Evolutionary conservation across 208 protist species (phyloP), one percentile per base, ranked within the genome.

Genomic region (Trypanosoma avium): DNA sequence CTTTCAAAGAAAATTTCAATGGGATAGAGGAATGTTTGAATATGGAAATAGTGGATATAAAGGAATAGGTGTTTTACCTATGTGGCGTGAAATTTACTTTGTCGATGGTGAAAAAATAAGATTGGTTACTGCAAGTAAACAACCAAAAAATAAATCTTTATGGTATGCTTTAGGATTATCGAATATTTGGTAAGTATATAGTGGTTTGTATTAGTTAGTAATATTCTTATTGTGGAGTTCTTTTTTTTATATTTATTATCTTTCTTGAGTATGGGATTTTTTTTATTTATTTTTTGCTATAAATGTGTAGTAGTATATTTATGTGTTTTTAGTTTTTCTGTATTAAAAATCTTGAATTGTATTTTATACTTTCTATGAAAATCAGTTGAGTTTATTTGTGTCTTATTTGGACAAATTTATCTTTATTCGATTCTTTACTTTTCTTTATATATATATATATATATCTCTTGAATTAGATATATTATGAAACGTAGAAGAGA

Each of bases 11-110:
- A 90, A 88, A 66, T 96, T 92, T 62, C 71, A 82, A 38, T 96
- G 83, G 83, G 74, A 96, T 52, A 75, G 88, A 52, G 90, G 90
- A 10, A 90, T 96, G 78, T 79, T 50, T 26, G 90, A 96, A 55
- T 80, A 77, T 49, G 87, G 87, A 9, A 92, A 91, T 61, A 63
- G 43, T 47, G 83, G 87, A 5, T 86, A 53, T 54, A 42, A 67
- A 4, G 67, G 73, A 52, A 50, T 93, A 52, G 68, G 81, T 4
- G 61, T 72, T 62, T 75, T 89, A 9, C 85, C 84, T 0, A 75
- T 59, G 17, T 96, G 87, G 86, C 58, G 90, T 21, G 90, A 96
- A 46, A 57, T 96, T 30, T 96, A 94, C 61, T 93, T 92, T 80
- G 79, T 96, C 0, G 62, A 83, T 17, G 70, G 94, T 52, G 86